Percentiles rank a stretch among this genome's conserved stretches.
Conservation (phyloP, 108 stramenopile genomes). For the Skeletonema tropicum region DNA sequence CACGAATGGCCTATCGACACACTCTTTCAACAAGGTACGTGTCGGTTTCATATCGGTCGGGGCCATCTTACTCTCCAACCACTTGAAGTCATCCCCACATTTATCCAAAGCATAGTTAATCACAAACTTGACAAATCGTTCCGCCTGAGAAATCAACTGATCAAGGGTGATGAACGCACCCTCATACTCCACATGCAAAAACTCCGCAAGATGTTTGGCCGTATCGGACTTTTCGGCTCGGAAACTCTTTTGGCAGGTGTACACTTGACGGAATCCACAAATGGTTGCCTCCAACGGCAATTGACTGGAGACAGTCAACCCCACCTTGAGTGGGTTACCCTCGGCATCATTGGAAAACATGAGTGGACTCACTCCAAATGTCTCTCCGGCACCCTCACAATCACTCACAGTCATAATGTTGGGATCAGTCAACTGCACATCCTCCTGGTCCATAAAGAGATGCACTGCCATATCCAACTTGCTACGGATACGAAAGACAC, state of each 20-base stretch:
- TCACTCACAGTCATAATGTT: constrained; percentile 86
- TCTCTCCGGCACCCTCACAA: constrained; percentile 98
- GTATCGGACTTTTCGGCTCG: constrained; percentile 96
- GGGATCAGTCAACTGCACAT: constrained; percentile 62
- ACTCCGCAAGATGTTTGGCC: constrained; percentile 94
- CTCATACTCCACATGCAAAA: constrained; percentile 97
- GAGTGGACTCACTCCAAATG: constrained; percentile 79
- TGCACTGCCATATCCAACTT: constrained; percentile 69
- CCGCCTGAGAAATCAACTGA: constrained; percentile 88
- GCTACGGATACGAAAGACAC: constrained; percentile 63
- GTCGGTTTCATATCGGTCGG: constrained; percentile 62
- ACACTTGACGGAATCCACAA: constrained; percentile 90
- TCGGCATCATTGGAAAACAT: constrained; percentile 62
- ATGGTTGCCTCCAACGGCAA: constrained; percentile 93
- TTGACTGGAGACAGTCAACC: constrained; percentile 93
- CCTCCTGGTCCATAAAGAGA: constrained; percentile 68
- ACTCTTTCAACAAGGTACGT: constrained; percentile 48
- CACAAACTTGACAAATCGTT: constrained; percentile 94
- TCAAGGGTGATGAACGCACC: constrained; percentile 84
- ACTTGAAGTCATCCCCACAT: constrained; percentile 88
- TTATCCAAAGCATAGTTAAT: constrained; percentile 85
- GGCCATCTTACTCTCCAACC: constrained; percentile 80
- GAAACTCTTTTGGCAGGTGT: constrained; percentile 96
- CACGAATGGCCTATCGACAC: constrained; percentile 61
- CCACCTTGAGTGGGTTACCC: constrained; percentile 57